phyloP scores from a whole-genome alignment of 192 early-diverging fungal species.

The Mycoemilia scoparia region DNA sequence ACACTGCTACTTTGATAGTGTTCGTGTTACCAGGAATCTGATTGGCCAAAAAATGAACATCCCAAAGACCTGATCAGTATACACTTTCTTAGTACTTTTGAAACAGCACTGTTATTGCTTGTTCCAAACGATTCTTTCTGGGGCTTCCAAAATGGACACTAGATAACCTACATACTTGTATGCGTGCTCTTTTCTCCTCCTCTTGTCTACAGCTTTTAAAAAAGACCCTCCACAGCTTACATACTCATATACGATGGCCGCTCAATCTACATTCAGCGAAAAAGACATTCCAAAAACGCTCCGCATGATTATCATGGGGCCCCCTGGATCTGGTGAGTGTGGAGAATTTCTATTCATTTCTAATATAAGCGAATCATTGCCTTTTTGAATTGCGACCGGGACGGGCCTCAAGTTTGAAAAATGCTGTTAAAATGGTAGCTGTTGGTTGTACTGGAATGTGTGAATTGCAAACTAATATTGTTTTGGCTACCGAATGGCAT shows the following conservation, averaged over 20 bases:
- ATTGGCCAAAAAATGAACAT: too few relatives aligned
- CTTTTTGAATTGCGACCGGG: neutral
- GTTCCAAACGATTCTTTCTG: too few relatives aligned
- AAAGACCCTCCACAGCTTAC: neutral
- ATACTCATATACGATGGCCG: conserved; percentile 8
- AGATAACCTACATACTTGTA: too few relatives aligned
- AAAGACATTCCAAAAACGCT: conserved; percentile 13
- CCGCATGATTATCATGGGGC: conserved; percentile 80
- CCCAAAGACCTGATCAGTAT: too few relatives aligned
- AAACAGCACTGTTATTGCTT: too few relatives aligned
- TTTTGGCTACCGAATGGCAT: conserved; percentile 5
- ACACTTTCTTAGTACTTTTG: too few relatives aligned
- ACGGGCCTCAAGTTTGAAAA: neutral
- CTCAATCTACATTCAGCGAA: neutral
- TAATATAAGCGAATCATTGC: conserved; percentile 2
- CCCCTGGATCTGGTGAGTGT: conserved; percentile 66
- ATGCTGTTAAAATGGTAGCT: neutral
- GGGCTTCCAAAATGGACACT: too few relatives aligned
- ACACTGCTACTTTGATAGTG: too few relatives aligned
- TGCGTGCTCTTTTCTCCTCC: too few relatives aligned
- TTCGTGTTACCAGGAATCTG: too few relatives aligned
- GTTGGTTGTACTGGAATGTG: neutral
- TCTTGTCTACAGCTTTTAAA: neutral
- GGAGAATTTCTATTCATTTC: neutral
- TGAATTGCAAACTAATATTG: neutral